Conservation (phyloP, 495 filamentous ascomycete species). For the Annulohypoxylon nitens region DNA sequence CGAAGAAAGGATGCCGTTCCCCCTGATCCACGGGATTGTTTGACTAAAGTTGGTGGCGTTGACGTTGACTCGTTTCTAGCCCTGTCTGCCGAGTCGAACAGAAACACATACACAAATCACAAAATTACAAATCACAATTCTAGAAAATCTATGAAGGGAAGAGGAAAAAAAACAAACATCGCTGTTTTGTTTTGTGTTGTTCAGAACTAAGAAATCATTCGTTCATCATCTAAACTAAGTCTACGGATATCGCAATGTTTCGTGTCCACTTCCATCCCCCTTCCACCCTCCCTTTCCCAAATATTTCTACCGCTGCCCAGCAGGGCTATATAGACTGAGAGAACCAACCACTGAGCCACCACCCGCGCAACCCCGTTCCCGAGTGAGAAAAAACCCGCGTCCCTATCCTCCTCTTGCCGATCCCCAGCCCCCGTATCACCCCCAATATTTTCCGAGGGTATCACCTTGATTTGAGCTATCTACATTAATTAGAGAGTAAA, state of each 20-base stretch:
- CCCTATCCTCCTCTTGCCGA: constrained; percentile 20
- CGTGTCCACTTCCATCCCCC: constrained; percentile 29
- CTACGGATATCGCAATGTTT: constrained; percentile 44
- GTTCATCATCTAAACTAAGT: constrained; percentile 41
- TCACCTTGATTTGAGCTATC: constrained; percentile 40
- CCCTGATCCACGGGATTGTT: neutral
- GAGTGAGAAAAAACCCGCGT: constrained; percentile 7
- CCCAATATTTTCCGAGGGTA: constrained; percentile 41
- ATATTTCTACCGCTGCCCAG: constrained; percentile 46
- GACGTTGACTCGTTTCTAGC: neutral
- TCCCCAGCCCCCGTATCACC: constrained; percentile 16
- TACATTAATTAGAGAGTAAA: constrained; percentile 42
- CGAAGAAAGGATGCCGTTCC: neutral
- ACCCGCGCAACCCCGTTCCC: constrained; percentile 1
- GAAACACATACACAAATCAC: neutral
- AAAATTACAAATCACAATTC: neutral
- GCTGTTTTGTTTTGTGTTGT: neutral
- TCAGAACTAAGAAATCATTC: constrained; percentile 38
- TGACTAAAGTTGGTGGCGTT: constrained; percentile 4
- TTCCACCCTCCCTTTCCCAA: neutral
- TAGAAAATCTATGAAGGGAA: neutral
- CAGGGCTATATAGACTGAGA: constrained; percentile 38
- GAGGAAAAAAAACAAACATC: too few species aligned
- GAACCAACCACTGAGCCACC: constrained; percentile 11
- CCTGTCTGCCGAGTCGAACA: neutral